phyloP scores from a whole-genome alignment of 1,139 yeast genomes.

The Saccharomyces pastorianus region DNA sequence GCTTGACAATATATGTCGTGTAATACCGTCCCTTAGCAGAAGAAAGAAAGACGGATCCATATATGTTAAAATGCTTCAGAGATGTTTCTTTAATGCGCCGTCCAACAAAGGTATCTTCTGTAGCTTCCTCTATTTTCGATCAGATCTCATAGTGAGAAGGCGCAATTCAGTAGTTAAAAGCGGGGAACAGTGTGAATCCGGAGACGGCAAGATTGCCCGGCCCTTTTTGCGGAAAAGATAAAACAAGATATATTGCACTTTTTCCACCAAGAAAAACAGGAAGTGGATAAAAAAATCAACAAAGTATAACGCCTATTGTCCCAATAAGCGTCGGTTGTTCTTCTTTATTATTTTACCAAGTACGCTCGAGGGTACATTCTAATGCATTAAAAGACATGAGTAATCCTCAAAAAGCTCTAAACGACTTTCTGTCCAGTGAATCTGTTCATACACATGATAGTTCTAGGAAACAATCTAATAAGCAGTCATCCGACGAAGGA shows the following conservation, averaged over 20 bases:
- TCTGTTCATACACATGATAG: neutral
- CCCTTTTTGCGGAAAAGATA: neutral
- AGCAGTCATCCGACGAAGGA: neutral
- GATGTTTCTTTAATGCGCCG: neutral
- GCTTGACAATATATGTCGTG: neutral
- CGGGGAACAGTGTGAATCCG: neutral
- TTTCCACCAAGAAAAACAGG: neutral
- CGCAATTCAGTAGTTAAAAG: neutral
- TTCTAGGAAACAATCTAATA: neutral
- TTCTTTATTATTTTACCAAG: neutral
- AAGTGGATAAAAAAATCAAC: neutral
- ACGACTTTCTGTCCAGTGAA: constrained; percentile 12
- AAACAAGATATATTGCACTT: neutral
- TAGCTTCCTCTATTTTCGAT: neutral
- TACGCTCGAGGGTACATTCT: neutral
- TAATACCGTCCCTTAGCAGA: neutral
- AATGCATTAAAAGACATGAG: neutral
- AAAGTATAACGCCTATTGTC: neutral
- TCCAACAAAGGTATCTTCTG: neutral
- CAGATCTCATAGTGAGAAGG: neutral
- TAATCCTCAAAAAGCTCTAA: constrained; percentile 14
- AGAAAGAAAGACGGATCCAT: neutral
- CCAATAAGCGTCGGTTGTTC: neutral
- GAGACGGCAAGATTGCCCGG: neutral
- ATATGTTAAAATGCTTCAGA: neutral